Evolutionary conservation across 768 basidiomycete species (phyloP), one percentile per base, ranked within the genome.

Genomic region (Mycena filopes): DNA sequence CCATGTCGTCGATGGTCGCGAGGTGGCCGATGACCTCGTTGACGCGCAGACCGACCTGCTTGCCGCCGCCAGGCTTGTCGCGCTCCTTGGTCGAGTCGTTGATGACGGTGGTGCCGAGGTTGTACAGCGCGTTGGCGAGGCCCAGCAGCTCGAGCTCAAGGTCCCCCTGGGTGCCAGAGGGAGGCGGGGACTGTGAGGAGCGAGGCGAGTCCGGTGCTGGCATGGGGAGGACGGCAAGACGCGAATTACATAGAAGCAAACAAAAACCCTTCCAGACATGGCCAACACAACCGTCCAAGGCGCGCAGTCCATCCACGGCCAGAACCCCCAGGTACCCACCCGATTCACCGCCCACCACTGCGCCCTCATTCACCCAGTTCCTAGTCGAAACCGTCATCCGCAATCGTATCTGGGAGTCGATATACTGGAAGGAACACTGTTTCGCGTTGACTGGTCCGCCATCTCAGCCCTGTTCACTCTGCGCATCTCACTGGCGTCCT

Each of bases 361-460:
- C 18, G 61, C 20, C 55, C 36, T 65, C 36, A 70, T 74, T 66
- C 71, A 10, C 65, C 49, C 75, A 98, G 95, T 94, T 86, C 77
- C 82, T 99, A 77, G 92, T 99, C 29, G 98, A 99, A 83, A 97
- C 94, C 40, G 94, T 98, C 67, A 96, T 99, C 69, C 89, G 98
- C 56, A 94, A 91, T 74, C 88, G 98, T 66, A 98, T 99, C 65
- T 99, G 97, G 83, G 97, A 99, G 77, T 92, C 93, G 0, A 77
- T 84, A 9, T 99, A 88, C 78, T 99, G 97, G 97, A 99, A 99
- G 81, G 97, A 99, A 75, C 95, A 98, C 70, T 99, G 97, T 75
- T 99, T 99, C 75, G 97, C 97, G 23, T 82, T 99, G 49, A 98
- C 95, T 65, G 95, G 95, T 93, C 53, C 54, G 84, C 77, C 16